Base-by-base conservation (phyloP, 2,329 filamentous ascomycete species). In the Thielaviopsis punctulata region DNA sequence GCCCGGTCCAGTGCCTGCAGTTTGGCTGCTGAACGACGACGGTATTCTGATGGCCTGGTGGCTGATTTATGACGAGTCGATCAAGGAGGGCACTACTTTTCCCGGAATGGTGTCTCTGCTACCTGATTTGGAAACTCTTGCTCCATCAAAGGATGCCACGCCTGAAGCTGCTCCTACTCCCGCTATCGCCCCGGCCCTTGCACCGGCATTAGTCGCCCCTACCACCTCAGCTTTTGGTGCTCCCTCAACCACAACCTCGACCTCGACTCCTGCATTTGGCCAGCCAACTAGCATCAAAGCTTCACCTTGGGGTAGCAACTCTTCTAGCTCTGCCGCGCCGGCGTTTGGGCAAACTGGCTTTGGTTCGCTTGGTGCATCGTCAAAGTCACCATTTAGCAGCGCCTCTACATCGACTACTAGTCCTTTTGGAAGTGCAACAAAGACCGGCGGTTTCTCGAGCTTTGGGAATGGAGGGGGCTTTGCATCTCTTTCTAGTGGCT, bases 1-100 rank as follows among this genome's bases (percentile, higher is more conserved):
- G 4, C 75, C 82, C 0, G 80, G 79, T 1, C 90, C 92, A 12
- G 67, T 96, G 8, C 92, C 92, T 5, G 86, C 82, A 10, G 72
- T 95, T 43, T 82, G 92, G 73, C 75, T 87, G 25, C 70, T 98
- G 15, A 96, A 93, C 55, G 82, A 95, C 58, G 86, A 95, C 61
- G 92, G 92, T 57, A 69, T 94, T 9, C 70, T 98, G 15, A 80
- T 79, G 45, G 76, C 80, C 12, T 98, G 90, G 88, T 95, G 90
- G 86, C 68, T 96, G 44, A 76, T 96, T 19, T 95, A 95, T 66
- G 79, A 84, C 33, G 87, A 93, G 43, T 88, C 90, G 1, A 80
- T 98, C 56, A 78, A 82, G 55, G 72, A 82, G 59, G 81, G 81
- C 3, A 79, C 77, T 6, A 76, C 78, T 0, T 96, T 88, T 63